Percentiles rank a stretch among this genome's conserved stretches.
These are phyloP conservation scores for Cordyceps cicadae DNA, from an alignment of 2,329 filamentous ascomycete genomes.

Conservation along the genomic window DNA sequence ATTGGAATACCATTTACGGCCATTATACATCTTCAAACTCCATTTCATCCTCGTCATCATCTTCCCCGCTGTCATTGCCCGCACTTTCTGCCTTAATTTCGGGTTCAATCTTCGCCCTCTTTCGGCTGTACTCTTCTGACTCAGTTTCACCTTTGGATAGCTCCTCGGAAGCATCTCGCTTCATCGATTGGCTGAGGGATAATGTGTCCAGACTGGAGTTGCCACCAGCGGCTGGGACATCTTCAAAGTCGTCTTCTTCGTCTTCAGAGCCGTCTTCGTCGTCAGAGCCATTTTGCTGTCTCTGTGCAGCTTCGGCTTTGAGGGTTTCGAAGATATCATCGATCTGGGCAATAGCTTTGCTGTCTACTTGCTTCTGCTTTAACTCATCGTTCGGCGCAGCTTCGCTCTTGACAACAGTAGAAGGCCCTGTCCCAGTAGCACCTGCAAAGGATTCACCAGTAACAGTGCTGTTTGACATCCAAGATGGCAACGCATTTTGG, in stretches of 20 bases:
- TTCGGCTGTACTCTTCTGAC: slow-evolving; percentile 40
- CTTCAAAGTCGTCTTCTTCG: slow-evolving; percentile 41
- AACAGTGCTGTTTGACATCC: slow-evolving; percentile 65
- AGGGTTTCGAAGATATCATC: slow-evolving; percentile 61
- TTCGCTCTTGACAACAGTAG: slow-evolving; percentile 28
- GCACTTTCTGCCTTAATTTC: slow-evolving; percentile 39
- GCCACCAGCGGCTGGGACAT: slow-evolving; percentile 34
- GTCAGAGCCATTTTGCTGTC: slow-evolving; percentile 24
- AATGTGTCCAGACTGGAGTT: slow-evolving; percentile 26
- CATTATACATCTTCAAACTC: slow-evolving; percentile 49
- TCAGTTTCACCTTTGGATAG: slow-evolving; percentile 19
- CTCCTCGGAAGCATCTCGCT: slow-evolving; percentile 26
- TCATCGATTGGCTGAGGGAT: slow-evolving; percentile 20
- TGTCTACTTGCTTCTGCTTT: slow-evolving; percentile 31
- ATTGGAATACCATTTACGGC: background rate
- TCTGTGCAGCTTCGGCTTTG: slow-evolving; percentile 47
- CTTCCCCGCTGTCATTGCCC: slow-evolving; percentile 35
- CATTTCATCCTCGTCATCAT: slow-evolving; percentile 45
- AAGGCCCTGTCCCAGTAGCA: slow-evolving; percentile 14
- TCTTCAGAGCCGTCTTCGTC: slow-evolving; percentile 32
- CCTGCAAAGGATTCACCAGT: slow-evolving; percentile 52
- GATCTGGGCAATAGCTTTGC: slow-evolving; percentile 48
- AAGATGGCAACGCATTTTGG: slow-evolving; percentile 62
- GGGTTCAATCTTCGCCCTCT: slow-evolving; percentile 53
- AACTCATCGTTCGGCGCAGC: slow-evolving; percentile 39